These are phyloP conservation scores for Aspergillus calidoustus DNA, from an alignment of 2,329 filamentous ascomycete genomes.

Conservation along the genomic window DNA sequence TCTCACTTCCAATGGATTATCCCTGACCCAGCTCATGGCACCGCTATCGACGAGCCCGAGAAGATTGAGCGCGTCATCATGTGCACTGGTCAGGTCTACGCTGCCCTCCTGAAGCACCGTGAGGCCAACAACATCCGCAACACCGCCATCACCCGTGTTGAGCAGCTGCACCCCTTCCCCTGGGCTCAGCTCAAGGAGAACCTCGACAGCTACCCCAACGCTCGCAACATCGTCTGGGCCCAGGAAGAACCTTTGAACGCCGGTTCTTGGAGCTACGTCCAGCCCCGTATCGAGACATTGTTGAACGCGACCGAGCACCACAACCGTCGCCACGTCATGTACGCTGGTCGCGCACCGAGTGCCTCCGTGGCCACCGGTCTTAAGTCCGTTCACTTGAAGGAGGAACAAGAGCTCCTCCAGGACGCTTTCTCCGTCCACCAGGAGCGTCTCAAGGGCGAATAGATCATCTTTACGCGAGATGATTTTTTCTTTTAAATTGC, in stretches of 20 bases:
- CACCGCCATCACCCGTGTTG: slow-evolving; percentile 90
- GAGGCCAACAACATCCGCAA: slow-evolving; percentile 84
- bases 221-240: slow-evolving; percentile 94
- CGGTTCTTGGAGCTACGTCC: slow-evolving; percentile 95
- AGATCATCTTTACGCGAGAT: slow-evolving; percentile 31
- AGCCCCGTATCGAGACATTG: slow-evolving; percentile 94
- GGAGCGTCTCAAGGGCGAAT: slow-evolving; percentile 70
- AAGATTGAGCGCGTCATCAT: slow-evolving; percentile 93
- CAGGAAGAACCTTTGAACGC: slow-evolving; percentile 98
- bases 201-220: slow-evolving; percentile 94
- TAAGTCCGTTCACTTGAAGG: slow-evolving; percentile 86
- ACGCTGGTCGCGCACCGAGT: slow-evolving; percentile 90
- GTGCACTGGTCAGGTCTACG: slow-evolving; percentile 94
- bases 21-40: slow-evolving; percentile 81
- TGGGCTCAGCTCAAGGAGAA: slow-evolving; percentile 98
- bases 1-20: slow-evolving; percentile 98
- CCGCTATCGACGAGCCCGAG: slow-evolving; percentile 74
- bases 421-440: slow-evolving; percentile 67
- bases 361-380: slow-evolving; percentile 92
- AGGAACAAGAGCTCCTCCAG: slow-evolving; percentile 82
- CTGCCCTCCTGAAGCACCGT: slow-evolving; percentile 87
- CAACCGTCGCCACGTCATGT: slow-evolving; percentile 95
- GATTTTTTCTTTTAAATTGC: slow-evolving; percentile 28
- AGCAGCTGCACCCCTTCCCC: slow-evolving; percentile 98
- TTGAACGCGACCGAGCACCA: slow-evolving; percentile 89